Evolutionary conservation across 495 filamentous ascomycete species (phyloP), one percentile per base, ranked within the genome.

Genomic region (Cercophora sp.): DNA sequence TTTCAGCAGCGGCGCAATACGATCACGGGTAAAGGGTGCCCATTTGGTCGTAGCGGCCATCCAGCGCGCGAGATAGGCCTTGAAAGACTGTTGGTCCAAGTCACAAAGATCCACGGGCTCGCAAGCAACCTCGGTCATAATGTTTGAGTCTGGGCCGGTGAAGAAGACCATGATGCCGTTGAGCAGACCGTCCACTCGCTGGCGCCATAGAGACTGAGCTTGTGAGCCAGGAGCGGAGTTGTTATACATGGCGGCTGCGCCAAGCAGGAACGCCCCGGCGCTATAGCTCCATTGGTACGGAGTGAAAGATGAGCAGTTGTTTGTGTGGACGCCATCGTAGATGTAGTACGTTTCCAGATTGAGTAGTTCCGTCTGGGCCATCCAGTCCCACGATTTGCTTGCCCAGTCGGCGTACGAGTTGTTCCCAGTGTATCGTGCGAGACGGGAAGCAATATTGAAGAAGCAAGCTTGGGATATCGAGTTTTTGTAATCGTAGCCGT

Each of bases 401-500:
- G 87, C 87, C 87, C 87, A 89, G 3, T 83, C 72, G 1, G 76
- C 75, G 58, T 90, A 89, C 1, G 83, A 85, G 16, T 75, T 54
- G 62, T 91, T 88, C 4, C 75, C 76, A 2, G 86, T 91, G 62
- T 87, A 89, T 13, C 74, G 71, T 1, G 84, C 86, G 4, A 92
- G 70, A 20, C 88, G 79, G 8, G 87, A 79, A 2, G 80, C 82
- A 1, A 92, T 72, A 57, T 86, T 84, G 69, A 89, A 89, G 60
- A 88, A 82, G 37, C 80, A 79, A 0, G 80, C 86, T 51, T 87
- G 87, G 1, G 82, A 81, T 16, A 87, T 78, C 29, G 81, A 77
- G 63, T 91, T 91, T 64, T 89, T 89, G 67, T 84, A 88, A 50
- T 81, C 77, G 66, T 86, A 93, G 1, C 89, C 90, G 8, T 75